Evolutionary conservation across 2,329 filamentous ascomycete genomes (phyloP).

Genomic region (Colletotrichum viniferum): DNA sequence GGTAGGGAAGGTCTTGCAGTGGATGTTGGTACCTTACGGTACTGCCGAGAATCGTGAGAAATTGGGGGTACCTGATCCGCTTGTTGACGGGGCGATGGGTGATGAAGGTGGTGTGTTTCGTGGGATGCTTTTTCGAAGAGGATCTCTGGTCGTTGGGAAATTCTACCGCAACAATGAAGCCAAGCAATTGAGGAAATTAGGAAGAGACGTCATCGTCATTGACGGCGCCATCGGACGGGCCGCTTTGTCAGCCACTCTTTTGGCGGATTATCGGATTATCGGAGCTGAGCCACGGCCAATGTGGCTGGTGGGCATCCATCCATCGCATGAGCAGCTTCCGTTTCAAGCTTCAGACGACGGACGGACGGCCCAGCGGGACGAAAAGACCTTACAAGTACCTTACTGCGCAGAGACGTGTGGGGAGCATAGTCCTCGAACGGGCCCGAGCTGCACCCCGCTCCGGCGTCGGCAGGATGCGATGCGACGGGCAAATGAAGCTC

Average conservation of each 20-base stretch:
- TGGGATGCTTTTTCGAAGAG: not conserved
- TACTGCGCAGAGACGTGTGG: not conserved
- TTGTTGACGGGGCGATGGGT: conserved; percentile 8
- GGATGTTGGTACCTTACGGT: not conserved
- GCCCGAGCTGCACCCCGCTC: not conserved
- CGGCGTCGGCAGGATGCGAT: not conserved
- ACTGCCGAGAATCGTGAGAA: not conserved
- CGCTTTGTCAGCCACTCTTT: not conserved
- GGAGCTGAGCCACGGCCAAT: not conserved
- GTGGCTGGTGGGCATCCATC: not conserved
- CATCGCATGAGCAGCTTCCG: not conserved
- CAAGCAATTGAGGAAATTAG: not conserved
- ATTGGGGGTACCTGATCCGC: not conserved
- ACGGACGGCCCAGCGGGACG: not conserved
- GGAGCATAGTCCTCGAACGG: not conserved
- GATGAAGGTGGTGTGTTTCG: not conserved
- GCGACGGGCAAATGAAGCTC: not conserved
- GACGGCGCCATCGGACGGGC: not conserved
- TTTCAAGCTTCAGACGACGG: not conserved
- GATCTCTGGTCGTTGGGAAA: not conserved
- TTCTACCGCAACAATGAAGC: not conserved
- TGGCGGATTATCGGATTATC: not conserved
- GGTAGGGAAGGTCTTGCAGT: not conserved
- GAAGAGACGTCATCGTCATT: conserved; percentile 9
- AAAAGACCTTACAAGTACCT: too few relatives aligned